Evolutionary conservation across 1,284 basidiomycete genomes (phyloP), one percentile per base, ranked within the genome.

Genomic region (Austroboletus niveus): DNA sequence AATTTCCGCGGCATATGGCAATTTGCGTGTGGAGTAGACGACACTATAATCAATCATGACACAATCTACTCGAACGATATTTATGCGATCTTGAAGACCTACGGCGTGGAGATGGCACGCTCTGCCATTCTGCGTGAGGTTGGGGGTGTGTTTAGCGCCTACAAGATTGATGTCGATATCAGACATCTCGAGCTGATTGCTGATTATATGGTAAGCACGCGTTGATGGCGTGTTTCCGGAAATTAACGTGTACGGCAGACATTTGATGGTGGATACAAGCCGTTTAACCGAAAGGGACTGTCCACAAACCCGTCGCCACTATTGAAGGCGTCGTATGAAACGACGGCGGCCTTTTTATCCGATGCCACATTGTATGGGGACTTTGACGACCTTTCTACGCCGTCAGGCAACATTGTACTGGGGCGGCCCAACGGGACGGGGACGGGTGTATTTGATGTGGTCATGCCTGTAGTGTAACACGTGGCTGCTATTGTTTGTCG

Each of bases 81-180:
- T 53, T 93, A 94, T 63, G 90, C 95, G 15, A 87, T 96, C 48
- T 75, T 98, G 42, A 84, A 84, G 64, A 91, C 93, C 2, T 99
- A 98, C 66, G 97, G 97, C 51, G 96, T 99, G 30, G 97, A 99
- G 74, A 96, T 97, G 72, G 97, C 96, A 24, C 87, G 97, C 40
- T 86, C 87, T 29, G 87, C 93, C n/a, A 92, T 99, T 64, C 75
- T 97, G 51, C 78, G 80, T 53, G 96, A 99, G 72, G 92, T 99
- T 74, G 81, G 87, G 42, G 85, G 83, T 36, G 94, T 99, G 49
- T 99, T 99, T 72, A 87, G 84, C n/a, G 94, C 91, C 4, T 99
- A 99, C 75, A 96, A 90, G 67, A 99, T 99, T 66, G 92, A 91
- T 55, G 97, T 99, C 50, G 89, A 98, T 72, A 85, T 84, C 61